Evolutionary conservation across 768 basidiomycete species (phyloP).

Genomic region (Xerocomellus intermedius): DNA sequence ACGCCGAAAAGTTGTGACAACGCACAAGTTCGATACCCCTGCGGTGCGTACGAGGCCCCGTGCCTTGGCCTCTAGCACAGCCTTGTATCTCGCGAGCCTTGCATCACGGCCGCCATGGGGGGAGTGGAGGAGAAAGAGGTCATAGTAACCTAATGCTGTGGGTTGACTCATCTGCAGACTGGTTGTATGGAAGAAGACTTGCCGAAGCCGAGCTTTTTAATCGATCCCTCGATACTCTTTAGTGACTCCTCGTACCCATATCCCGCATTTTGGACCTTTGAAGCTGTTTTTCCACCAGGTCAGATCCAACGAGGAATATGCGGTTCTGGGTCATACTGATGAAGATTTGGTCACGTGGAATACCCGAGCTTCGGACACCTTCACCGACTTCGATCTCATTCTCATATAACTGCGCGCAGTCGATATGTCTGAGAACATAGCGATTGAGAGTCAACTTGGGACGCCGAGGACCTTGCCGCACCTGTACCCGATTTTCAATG

Average conservation of each 20-base stretch:
- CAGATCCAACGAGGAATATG: neutral
- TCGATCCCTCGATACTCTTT: slow-evolving; percentile 19
- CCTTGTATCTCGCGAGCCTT: slow-evolving; percentile 42
- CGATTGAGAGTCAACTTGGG: neutral
- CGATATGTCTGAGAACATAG: slow-evolving; percentile 23
- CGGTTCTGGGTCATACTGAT: slow-evolving; percentile 22
- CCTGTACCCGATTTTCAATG: slow-evolving; percentile 29
- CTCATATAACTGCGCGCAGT: slow-evolving; percentile 23
- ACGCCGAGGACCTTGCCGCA: neutral
- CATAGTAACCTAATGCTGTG: slow-evolving; percentile 38
- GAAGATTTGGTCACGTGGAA: slow-evolving; percentile 30
- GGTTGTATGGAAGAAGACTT: neutral
- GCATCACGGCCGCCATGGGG: slow-evolving; percentile 38
- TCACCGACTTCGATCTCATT: slow-evolving; percentile 29
- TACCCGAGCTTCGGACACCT: slow-evolving; percentile 21
- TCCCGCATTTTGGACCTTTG: slow-evolving; percentile 12
- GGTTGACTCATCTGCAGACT: neutral
- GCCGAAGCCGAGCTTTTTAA: slow-evolving; percentile 23
- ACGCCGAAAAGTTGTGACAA: neutral
- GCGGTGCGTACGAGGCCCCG: slow-evolving; percentile 38
- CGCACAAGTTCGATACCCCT: slow-evolving; percentile 52
- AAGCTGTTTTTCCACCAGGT: slow-evolving; percentile 15
- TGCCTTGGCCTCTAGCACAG: slow-evolving; percentile 33
- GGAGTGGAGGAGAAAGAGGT: slow-evolving; percentile 48
- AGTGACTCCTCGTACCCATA: slow-evolving; percentile 18